Evolutionary conservation across 1,284 basidiomycete genomes (phyloP).

Genomic region (Irpex rosettiformis): DNA sequence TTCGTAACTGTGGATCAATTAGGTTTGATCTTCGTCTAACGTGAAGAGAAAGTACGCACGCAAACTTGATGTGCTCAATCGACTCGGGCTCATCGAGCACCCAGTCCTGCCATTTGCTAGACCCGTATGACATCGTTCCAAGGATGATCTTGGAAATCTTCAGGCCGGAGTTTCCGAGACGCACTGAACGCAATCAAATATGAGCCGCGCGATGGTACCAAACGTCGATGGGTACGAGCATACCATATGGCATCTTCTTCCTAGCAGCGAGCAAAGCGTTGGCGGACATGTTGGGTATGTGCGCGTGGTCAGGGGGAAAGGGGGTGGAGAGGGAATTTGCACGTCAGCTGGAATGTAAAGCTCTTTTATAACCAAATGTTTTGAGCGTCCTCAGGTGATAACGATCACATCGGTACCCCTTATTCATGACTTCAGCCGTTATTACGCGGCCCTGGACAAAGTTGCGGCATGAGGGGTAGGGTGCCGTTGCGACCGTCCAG

Average conservation of each 20-base stretch:
- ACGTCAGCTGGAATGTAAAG: background rate
- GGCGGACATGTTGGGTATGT: background rate
- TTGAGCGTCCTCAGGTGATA: background rate
- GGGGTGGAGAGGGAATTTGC: background rate
- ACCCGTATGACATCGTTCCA: conserved; percentile 44
- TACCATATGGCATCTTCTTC: conserved; percentile 15
- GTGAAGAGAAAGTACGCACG: conserved; percentile 22
- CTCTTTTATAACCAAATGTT: background rate
- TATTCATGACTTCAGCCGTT: background rate
- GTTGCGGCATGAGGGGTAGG: background rate
- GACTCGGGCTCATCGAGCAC: conserved; percentile 39
- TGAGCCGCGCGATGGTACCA: background rate
- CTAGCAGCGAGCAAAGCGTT: background rate
- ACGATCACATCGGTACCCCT: background rate
- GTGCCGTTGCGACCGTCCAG: background rate
- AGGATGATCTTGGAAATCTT: conserved; percentile 42
- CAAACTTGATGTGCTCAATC: conserved; percentile 34
- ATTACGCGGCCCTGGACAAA: background rate
- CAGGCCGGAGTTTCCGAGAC: conserved; percentile 43
- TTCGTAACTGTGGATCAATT: conserved; percentile 8
- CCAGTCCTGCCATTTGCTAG: conserved; percentile 33
- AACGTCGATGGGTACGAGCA: background rate
- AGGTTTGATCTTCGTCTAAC: background rate
- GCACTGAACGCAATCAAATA: conserved; percentile 24
- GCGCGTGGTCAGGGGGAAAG: background rate